phyloP scores from a whole-genome alignment of 129 eudicot genomes.

The Flaveria ramosissima region DNA sequence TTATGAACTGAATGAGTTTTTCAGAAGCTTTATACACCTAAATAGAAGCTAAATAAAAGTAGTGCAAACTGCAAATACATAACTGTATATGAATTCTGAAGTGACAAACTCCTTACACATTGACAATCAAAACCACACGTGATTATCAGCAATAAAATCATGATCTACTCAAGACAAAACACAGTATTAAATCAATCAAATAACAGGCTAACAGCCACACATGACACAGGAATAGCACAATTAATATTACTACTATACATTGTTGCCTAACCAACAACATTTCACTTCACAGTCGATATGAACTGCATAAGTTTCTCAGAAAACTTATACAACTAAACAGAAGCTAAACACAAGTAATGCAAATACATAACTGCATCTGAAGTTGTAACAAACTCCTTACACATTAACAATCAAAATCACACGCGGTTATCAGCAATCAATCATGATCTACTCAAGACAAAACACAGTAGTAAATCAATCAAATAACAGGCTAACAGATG shows the following conservation, averaged over 20 bases:
- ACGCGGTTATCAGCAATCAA: background rate
- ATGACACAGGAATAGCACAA: background rate
- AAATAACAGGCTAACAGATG: conserved; percentile 1
- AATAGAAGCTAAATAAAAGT: background rate
- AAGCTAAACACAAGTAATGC: background rate
- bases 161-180: conserved; percentile 3
- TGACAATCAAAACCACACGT: background rate
- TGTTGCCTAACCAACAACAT: background rate
- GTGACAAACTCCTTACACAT: background rate
- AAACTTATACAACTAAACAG: background rate
- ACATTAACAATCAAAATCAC: conserved; percentile 2
- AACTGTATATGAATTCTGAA: background rate
- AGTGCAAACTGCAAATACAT: conserved; percentile 1
- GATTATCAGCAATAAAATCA: conserved; percentile 3
- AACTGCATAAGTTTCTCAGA: background rate
- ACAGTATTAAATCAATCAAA: conserved; percentile 2
- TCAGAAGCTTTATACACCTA: background rate
- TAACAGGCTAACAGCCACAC: background rate
- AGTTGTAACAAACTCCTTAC: background rate
- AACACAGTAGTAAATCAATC: background rate
- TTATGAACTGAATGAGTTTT: background rate
- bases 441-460: conserved; percentile 8
- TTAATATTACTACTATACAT: background rate
- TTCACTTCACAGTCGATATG: conserved; percentile 14
- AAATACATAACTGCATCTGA: background rate